Base-by-base conservation (phyloP, 2,329 filamentous ascomycete genomes). In the Xylariales sp. region DNA sequence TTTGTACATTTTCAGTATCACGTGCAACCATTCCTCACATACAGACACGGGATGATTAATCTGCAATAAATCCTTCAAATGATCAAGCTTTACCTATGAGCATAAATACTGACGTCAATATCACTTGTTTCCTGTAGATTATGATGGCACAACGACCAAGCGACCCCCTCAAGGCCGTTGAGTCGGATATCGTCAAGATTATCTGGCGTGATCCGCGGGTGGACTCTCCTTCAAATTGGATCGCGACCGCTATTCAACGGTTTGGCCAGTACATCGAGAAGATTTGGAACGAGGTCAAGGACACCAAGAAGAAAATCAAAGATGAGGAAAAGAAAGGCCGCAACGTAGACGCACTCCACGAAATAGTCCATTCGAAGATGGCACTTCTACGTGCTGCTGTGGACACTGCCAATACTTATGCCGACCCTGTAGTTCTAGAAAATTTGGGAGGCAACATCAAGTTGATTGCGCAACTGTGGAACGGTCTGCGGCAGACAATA, bases 371-470 rank as follows among this genome's bases (percentile, higher is more conserved):
- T 66, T 4, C 51, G 57, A 37, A 70, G 70, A 46, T 67, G 71
- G 65, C 73, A 27, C 61, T 68, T 5, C 60, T 81, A 5, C 69
- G 66, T 44, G 57, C 66, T 37, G 70, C 73, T 3, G 61, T 80
- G 32, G 69, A 79, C 44, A 67, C 72, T 10, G 74, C 73, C 2
- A 65, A 75, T 36, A 63, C 69, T 17, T 69, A 70, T 56, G 76
- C 75, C 11, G 74, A 79, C 51, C 65, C 68, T 30, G 65, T 68
- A 16, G 72, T 79, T 12, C 56, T 81, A 27, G 71, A 76, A 47
- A 78, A 79, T 38, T 61, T 81, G 24, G 76, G 76, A 7, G 68
- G 69, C 12, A 73, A 81, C 49, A 66, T 71, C 33, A 79, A 76
- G 48, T 59, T 81, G 37, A 67, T 80, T 24, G 66, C 70, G 32